Conservation (phyloP, 257 asterid genomes). For the Leptodermis oblonga region DNA sequence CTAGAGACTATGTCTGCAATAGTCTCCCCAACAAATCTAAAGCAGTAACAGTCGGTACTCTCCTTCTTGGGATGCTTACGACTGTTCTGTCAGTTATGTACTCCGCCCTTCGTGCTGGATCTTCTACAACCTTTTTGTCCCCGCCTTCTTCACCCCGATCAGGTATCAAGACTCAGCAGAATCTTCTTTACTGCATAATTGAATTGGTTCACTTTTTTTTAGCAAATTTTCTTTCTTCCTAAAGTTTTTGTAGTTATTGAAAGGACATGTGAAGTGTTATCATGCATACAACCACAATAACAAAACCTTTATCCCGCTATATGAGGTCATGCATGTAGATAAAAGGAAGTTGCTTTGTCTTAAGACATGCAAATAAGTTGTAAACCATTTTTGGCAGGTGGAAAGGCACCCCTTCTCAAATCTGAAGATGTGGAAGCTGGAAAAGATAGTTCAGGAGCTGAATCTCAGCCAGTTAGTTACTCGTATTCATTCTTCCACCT, state of each 20-base stretch:
- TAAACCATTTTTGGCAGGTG: slow-evolving; percentile 38
- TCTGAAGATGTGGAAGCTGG: slow-evolving; percentile 74
- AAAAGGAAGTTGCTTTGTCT: not conserved
- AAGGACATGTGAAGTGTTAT: not conserved
- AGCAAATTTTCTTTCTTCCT: not conserved
- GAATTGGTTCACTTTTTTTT: not conserved
- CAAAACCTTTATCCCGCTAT: too few species aligned
- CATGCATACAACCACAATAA: not conserved
- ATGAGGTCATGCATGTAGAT: too few species aligned
- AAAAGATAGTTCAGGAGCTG: slow-evolving; percentile 45
- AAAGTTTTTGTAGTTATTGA: not conserved
- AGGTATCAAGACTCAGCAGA: slow-evolving; percentile 38
- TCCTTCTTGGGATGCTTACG: slow-evolving; percentile 86
- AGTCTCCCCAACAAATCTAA: slow-evolving; percentile 76
- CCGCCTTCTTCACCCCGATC: slow-evolving; percentile 93
- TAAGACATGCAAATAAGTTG: not conserved
- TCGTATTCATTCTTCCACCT: slow-evolving; percentile 92
- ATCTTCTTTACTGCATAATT: not conserved
- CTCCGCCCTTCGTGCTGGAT: slow-evolving; percentile 96
- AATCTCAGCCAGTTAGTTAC: slow-evolving; percentile 70
- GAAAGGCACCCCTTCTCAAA: slow-evolving; percentile 57
- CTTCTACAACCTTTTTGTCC: slow-evolving; percentile 84
- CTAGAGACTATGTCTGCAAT: slow-evolving; percentile 82
- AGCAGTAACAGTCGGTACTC: slow-evolving; percentile 74
- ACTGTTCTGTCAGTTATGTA: slow-evolving; percentile 84